Evolutionary conservation across 352 stramenopile genomes (phyloP).

Genomic region (Phytopythium helicoides): DNA sequence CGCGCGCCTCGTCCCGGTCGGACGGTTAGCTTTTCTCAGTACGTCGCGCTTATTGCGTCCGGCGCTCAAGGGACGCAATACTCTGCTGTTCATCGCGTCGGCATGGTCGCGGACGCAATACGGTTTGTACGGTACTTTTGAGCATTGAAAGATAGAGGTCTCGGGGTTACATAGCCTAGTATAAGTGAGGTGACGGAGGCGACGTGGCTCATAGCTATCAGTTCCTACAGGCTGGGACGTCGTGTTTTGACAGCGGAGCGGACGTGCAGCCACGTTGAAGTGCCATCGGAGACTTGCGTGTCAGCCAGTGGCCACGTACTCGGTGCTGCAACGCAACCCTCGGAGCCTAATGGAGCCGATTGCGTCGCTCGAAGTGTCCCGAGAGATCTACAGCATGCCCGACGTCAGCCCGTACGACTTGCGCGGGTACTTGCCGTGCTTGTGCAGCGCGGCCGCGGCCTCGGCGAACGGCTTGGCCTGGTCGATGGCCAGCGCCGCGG

Average conservation of each 20-base stretch:
- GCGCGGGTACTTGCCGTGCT: constrained; percentile 24
- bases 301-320: background rate
- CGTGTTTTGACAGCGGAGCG: background rate
- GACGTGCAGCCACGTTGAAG: constrained; percentile 1
- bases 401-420: constrained; percentile 62
- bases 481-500: constrained; percentile 53
- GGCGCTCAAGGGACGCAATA: background rate
- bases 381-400: constrained; percentile 31
- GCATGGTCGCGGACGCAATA: background rate
- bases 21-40: background rate
- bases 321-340: too few relatives aligned
- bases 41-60: constrained; percentile 6
- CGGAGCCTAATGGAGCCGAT: too few relatives aligned
- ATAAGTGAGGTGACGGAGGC: too few relatives aligned
- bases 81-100: background rate
- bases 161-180: background rate
- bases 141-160: constrained; percentile 6
- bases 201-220: too few relatives aligned
- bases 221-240: too few relatives aligned
- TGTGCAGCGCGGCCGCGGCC: constrained; percentile 22
- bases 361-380: too few relatives aligned
- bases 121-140: too few relatives aligned
- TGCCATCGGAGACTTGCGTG: constrained; percentile 4
- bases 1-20: background rate
- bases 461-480: constrained; percentile 46